Conservation (phyloP, 2,329 filamentous ascomycete genomes). For the Apiospora sp. region DNA sequence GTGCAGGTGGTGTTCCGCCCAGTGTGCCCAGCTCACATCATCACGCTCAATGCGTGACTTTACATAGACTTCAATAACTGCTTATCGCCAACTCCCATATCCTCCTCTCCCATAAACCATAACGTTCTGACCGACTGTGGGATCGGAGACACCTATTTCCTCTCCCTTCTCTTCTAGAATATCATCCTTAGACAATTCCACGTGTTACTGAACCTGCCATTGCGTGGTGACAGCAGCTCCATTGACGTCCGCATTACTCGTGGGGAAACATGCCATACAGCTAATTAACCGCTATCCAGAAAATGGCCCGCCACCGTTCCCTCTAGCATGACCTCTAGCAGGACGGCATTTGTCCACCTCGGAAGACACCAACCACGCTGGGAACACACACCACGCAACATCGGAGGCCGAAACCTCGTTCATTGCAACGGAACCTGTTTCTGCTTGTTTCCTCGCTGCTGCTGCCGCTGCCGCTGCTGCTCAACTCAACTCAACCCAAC, state of each 20-base stretch:
- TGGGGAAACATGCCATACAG: slow-evolving; percentile 8
- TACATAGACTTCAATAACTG: slow-evolving; percentile 20
- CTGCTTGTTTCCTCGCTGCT: neutral
- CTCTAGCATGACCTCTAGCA: slow-evolving; percentile 19
- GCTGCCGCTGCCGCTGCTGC: too few species aligned
- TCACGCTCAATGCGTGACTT: slow-evolving; percentile 9
- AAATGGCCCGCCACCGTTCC: slow-evolving; percentile 19
- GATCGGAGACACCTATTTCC: neutral
- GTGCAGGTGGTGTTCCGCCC: neutral
- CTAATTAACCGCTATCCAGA: slow-evolving; percentile 9
- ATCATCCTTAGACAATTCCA: neutral
- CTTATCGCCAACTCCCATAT: slow-evolving; percentile 1
- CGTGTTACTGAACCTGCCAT: neutral
- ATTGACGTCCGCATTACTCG: slow-evolving; percentile 6
- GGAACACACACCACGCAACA: neutral
- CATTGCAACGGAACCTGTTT: neutral
- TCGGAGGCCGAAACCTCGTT: neutral
- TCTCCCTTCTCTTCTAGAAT: neutral
- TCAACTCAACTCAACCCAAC: neutral
- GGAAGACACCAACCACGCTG: slow-evolving; percentile 12
- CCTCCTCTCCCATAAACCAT: neutral
- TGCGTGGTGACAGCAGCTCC: neutral
- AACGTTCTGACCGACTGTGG: neutral
- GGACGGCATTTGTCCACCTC: slow-evolving; percentile 16
- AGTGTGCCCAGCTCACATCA: slow-evolving; percentile 17